A percentile compares a stretch with the other conserved stretches of the same genome.
Conservation (phyloP, 768 basidiomycete genomes). For the Postia placenta region DNA sequence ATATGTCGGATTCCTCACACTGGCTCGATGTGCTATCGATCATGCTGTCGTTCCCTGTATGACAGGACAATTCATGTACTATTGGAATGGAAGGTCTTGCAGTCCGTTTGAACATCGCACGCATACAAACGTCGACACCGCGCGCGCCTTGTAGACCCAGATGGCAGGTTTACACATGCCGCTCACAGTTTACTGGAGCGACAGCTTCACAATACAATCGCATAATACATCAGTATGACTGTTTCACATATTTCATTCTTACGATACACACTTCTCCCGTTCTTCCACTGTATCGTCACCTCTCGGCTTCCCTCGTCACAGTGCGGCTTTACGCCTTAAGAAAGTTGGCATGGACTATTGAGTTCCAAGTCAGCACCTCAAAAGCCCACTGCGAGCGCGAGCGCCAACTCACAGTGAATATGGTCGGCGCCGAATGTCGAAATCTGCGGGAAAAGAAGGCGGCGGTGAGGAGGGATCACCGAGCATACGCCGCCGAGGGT, state of each 20-base stretch:
- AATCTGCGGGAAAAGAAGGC: slow-evolving; percentile 42
- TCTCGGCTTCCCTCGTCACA: neutral
- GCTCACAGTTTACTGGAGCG: no score
- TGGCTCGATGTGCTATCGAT: neutral
- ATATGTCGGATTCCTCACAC: no score
- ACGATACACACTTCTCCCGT: no score
- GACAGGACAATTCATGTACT: neutral
- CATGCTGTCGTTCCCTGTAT: neutral
- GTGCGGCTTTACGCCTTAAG: slow-evolving; percentile 55
- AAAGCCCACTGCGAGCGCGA: slow-evolving; percentile 7
- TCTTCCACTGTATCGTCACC: neutral
- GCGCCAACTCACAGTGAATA: slow-evolving; percentile 62
- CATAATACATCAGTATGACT: no score
- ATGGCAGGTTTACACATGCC: no score
- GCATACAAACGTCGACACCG: no score
- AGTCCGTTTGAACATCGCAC: no score
- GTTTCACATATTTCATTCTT: no score
- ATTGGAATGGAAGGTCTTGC: no score
- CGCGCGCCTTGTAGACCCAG: no score
- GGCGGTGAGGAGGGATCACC: neutral
- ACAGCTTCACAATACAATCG: no score
- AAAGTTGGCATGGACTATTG: slow-evolving; percentile 79
- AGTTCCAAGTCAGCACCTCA: no score
- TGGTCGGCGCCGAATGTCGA: slow-evolving; percentile 90
- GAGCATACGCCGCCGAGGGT: neutral